Evolutionary conservation across 192 early-diverging fungal species (phyloP).

Genomic region (Pilaira anomala): DNA sequence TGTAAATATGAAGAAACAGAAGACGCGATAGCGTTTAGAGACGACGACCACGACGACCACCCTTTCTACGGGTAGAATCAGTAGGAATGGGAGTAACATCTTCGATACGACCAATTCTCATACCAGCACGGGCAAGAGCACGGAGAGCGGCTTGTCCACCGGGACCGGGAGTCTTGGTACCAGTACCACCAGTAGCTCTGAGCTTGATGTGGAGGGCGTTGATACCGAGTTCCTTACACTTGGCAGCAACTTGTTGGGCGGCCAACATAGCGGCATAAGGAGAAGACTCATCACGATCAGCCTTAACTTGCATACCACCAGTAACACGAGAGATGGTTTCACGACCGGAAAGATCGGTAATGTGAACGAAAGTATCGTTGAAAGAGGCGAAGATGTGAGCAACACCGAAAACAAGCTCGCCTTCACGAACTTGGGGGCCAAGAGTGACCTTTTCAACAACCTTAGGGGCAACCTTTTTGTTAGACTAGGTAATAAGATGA

Average conservation of each 20-base stretch:
- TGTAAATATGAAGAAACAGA: too few species aligned
- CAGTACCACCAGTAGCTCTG: constrained; percentile 98
- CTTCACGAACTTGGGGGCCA: constrained; percentile 96
- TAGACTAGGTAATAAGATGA: constrained; percentile 21
- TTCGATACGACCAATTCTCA: constrained; percentile 99
- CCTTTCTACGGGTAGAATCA: constrained; percentile 97
- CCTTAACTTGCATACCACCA: constrained; percentile 99
- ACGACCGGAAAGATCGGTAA: constrained; percentile 99
- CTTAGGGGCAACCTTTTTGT: constrained; percentile 58
- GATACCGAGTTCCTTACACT: constrained; percentile 99
- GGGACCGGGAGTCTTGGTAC: constrained; percentile 95
- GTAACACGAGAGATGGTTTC: constrained; percentile 99
- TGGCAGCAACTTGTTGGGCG: constrained; percentile 95
- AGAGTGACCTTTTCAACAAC: constrained; percentile 87
- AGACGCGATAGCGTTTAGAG: constrained; percentile 49
- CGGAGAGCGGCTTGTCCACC: constrained; percentile 98
- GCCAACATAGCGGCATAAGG: constrained; percentile 99
- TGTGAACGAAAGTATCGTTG: constrained; percentile 99
- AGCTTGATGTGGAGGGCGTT: constrained; percentile 99
- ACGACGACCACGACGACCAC: constrained; percentile 99
- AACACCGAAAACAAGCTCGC: constrained; percentile 99
- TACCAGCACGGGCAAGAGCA: constrained; percentile 96
- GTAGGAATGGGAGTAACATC: constrained; percentile 98
- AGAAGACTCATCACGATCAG: constrained; percentile 99
- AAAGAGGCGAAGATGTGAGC: constrained; percentile 99